Evolutionary conservation across 495 filamentous ascomycete genomes (phyloP).

Genomic region (Cercophora sp.): DNA sequence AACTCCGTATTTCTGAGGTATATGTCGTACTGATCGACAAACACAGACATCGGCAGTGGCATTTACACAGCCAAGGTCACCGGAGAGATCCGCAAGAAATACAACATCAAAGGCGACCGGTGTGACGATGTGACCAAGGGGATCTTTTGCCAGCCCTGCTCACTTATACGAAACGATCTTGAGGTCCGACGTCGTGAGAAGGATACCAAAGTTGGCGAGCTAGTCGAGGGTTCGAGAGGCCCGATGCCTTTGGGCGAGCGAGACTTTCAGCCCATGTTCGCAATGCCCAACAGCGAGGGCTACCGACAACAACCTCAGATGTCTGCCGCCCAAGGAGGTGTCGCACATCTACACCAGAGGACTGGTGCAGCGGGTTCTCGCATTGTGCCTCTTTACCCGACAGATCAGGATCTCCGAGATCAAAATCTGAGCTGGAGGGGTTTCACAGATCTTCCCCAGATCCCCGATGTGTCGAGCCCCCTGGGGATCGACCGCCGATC

Average conservation of each 20-base stretch:
- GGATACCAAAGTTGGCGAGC: slow-evolving; percentile 9
- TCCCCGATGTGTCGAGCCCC: slow-evolving; percentile 13
- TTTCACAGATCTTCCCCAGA: slow-evolving; percentile 6
- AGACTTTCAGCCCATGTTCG: slow-evolving; percentile 15
- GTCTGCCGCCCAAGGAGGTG: neutral
- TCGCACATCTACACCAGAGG: slow-evolving; percentile 11
- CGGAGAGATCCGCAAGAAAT: slow-evolving; percentile 18
- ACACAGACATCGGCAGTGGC: slow-evolving; percentile 27
- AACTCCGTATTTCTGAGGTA: too few relatives aligned
- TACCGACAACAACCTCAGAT: slow-evolving; percentile 22
- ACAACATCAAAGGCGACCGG: slow-evolving; percentile 21
- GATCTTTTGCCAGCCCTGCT: slow-evolving; percentile 28
- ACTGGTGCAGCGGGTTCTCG: neutral
- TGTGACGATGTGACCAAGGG: slow-evolving; percentile 21
- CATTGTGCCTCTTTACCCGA: slow-evolving; percentile 15
- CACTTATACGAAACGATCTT: slow-evolving; percentile 23
- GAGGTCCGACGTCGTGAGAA: slow-evolving; percentile 21
- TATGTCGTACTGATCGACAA: too few relatives aligned
- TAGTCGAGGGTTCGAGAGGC: neutral
- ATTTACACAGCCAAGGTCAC: slow-evolving; percentile 22
- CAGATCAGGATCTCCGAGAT: neutral
- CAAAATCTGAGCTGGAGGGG: neutral
- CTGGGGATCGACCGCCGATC: slow-evolving; percentile 11
- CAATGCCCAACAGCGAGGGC: slow-evolving; percentile 13
- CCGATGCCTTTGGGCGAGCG: slow-evolving; percentile 22